Conservation (phyloP, 345 rosid species). For the Mercurialis annua region DNA sequence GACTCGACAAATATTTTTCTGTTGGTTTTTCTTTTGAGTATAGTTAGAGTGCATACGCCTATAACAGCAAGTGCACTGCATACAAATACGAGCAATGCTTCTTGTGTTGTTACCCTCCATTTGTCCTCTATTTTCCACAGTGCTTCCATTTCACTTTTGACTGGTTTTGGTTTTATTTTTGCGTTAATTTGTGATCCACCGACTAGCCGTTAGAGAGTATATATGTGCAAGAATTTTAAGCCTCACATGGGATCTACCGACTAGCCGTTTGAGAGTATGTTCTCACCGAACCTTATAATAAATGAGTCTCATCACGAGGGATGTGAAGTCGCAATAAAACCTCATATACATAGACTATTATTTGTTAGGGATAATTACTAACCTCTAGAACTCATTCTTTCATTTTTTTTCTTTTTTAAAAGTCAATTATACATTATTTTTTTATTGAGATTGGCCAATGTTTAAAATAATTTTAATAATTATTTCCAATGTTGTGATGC, state of each 20-base stretch:
- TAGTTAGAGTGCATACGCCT: slow-evolving; percentile 42
- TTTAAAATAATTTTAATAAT: too few species aligned
- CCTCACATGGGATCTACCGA: slow-evolving; percentile 60
- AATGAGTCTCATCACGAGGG: slow-evolving; percentile 36
- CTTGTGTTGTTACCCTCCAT: slow-evolving; percentile 54
- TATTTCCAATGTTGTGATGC: too few species aligned
- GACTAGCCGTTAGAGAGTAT: neutral
- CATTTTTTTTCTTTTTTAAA: too few species aligned
- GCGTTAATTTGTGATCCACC: too few species aligned
- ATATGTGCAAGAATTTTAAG: slow-evolving; percentile 18
- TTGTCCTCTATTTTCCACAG: slow-evolving; percentile 63
- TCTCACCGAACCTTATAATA: slow-evolving; percentile 23
- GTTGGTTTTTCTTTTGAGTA: slow-evolving; percentile 15
- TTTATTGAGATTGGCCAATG: too few species aligned
- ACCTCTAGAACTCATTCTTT: too few species aligned
- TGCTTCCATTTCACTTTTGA: slow-evolving; percentile 81
- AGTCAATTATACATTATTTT: too few species aligned
- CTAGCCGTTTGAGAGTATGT: slow-evolving; percentile 24
- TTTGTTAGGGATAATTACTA: too few species aligned
- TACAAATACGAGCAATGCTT: slow-evolving; percentile 45
- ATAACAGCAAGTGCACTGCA: slow-evolving; percentile 41
- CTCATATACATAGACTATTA: too few species aligned
- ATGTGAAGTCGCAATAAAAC: slow-evolving; percentile 9
- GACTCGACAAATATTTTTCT: neutral
- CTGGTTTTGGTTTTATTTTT: neutral